Percentiles rank a stretch among this genome's conserved stretches.
These are phyloP conservation scores for Solanum gandarillasii DNA, from an alignment of 257 asterid genomes.

Conservation along the genomic window DNA sequence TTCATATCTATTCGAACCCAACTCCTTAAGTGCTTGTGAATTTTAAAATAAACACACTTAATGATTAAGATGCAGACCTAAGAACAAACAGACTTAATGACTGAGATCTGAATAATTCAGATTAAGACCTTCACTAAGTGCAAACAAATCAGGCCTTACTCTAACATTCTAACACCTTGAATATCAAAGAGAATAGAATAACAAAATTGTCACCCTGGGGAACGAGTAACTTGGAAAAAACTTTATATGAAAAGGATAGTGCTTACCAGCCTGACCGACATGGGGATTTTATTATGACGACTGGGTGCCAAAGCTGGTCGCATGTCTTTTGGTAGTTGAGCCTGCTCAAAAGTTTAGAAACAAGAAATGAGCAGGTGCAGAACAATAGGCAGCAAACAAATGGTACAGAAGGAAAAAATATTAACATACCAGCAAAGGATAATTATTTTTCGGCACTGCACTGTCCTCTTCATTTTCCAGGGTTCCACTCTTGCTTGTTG, in stretches of 20 bases:
- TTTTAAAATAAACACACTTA: neutral
- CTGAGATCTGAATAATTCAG: neutral
- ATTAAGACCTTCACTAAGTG: neutral
- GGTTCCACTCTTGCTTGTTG: constrained; percentile 31
- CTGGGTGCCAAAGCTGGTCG: constrained; percentile 71
- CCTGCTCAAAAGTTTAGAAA: constrained; percentile 39
- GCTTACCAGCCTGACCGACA: constrained; percentile 74
- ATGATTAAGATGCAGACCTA: neutral
- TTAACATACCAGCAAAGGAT: constrained; percentile 52
- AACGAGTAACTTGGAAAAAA: neutral
- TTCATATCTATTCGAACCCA: neutral
- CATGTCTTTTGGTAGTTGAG: constrained; percentile 93
- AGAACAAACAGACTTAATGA: neutral
- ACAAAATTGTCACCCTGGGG: neutral
- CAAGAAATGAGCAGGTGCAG: constrained; percentile 3
- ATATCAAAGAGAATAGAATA: neutral
- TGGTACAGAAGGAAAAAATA: constrained; percentile 5
- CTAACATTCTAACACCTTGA: neutral
- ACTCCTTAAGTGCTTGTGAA: neutral
- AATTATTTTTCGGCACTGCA: constrained; percentile 51
- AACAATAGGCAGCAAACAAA: constrained; percentile 1
- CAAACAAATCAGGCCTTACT: neutral
- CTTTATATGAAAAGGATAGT: neutral
- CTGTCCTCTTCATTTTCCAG: constrained; percentile 52
- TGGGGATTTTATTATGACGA: constrained; percentile 71